A percentile compares a stretch with the other conserved stretches of the same genome.
Evolutionary conservation across 2,329 filamentous ascomycete genomes (phyloP).

Genomic region (Myrmaecium sp.): DNA sequence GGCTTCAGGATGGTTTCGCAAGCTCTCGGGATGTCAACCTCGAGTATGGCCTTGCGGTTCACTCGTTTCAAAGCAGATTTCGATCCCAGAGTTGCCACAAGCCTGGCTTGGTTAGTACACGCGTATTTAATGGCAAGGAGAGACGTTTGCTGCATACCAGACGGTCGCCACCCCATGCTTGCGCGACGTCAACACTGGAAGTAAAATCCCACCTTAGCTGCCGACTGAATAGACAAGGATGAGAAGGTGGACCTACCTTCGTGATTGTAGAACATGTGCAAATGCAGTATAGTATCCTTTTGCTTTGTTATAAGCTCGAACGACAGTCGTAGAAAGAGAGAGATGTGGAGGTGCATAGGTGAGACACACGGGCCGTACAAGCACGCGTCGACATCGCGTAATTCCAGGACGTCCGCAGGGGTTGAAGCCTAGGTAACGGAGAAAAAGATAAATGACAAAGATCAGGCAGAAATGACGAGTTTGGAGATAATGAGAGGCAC

Average conservation of each 20-base stretch:
- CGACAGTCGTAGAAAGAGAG: too few species aligned
- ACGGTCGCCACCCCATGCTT: conserved; percentile 90
- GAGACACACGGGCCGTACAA: too few species aligned
- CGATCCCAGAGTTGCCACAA: conserved; percentile 73
- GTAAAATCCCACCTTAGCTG: conserved; percentile 9
- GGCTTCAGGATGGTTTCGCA: conserved; percentile 78
- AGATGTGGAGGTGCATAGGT: too few species aligned
- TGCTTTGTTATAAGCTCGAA: too few species aligned
- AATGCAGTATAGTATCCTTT: too few species aligned
- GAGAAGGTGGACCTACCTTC: conserved; percentile 46
- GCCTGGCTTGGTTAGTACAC: conserved; percentile 38
- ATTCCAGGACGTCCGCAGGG: too few species aligned
- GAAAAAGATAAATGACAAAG: too few species aligned
- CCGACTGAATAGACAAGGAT: not conserved
- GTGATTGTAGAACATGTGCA: conserved; percentile 96
- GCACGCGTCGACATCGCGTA: too few species aligned
- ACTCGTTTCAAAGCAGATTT: conserved; percentile 56
- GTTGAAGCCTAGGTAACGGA: too few species aligned
- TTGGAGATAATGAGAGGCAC: too few species aligned
- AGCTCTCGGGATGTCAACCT: conserved; percentile 73
- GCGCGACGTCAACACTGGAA: conserved; percentile 59
- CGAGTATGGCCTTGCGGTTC: conserved; percentile 70
- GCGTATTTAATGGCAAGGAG: not conserved
- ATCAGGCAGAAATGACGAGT: too few species aligned
- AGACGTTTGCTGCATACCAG: conserved; percentile 43